Conservation (phyloP, 148 eudicot genomes). For the Camellia lanceoleosa region DNA sequence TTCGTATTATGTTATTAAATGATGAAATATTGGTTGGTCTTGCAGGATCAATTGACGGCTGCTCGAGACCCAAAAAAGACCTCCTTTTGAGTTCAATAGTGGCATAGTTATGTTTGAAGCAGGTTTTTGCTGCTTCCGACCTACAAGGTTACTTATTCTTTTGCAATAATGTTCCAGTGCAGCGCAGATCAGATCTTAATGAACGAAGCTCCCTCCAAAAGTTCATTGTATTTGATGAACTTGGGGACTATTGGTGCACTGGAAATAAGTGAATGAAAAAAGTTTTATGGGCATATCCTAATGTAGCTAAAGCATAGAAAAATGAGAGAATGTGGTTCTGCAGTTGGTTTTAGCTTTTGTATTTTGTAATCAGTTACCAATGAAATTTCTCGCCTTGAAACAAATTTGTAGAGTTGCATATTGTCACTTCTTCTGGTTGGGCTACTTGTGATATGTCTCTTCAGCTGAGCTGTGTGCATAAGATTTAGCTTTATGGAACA, state of each 20-base stretch:
- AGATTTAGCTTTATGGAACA: neutral
- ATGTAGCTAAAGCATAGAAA: neutral
- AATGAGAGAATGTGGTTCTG: slow-evolving; percentile 1
- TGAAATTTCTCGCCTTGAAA: neutral
- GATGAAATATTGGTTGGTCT: slow-evolving; percentile 8
- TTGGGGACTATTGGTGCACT: neutral
- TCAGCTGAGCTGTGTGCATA: neutral
- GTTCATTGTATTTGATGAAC: neutral
- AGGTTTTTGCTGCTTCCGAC: neutral
- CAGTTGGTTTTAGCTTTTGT: slow-evolving; percentile 5
- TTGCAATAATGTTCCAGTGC: slow-evolving; percentile 18
- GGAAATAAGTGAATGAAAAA: neutral
- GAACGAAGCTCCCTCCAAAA: neutral
- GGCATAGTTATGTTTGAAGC: neutral
- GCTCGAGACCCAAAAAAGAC: slow-evolving; percentile 57
- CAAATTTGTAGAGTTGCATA: too few relatives aligned
- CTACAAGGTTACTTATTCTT: slow-evolving; percentile 5
- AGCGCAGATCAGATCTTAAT: neutral
- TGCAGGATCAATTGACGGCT: slow-evolving; percentile 71
- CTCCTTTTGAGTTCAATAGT: neutral
- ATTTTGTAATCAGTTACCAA: slow-evolving; percentile 12
- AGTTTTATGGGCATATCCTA: neutral
- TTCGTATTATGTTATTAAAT: neutral
- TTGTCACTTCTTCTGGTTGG: neutral
- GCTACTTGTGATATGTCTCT: neutral